Conservation (phyloP, 208 protist genomes). For the Wallacemonas sp. region DNA sequence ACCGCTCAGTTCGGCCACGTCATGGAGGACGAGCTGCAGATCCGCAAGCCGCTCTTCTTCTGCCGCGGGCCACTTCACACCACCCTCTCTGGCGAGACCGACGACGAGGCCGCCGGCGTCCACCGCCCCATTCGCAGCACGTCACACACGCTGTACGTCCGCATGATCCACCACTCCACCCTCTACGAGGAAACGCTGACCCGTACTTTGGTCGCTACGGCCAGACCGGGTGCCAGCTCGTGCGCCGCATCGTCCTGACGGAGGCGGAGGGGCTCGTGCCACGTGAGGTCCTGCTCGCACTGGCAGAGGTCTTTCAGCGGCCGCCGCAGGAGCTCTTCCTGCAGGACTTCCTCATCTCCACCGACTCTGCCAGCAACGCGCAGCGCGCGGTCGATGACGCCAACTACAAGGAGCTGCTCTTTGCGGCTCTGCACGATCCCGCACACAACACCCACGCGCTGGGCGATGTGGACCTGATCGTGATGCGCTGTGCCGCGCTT, state of each 20-base stretch:
- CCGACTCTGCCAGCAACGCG: conserved; percentile 78
- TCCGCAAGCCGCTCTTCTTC: conserved; percentile 1
- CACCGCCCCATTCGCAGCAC: conserved; percentile 1
- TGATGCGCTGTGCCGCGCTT: conserved; percentile 15
- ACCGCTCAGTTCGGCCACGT: neutral
- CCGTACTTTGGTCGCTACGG: conserved; percentile 90
- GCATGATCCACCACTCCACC: conserved; percentile 64
- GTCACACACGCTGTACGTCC: conserved; percentile 63
- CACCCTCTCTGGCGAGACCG: conserved; percentile 7
- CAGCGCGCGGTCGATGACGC: conserved; percentile 60
- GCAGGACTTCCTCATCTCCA: conserved; percentile 85
- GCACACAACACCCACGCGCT: conserved; percentile 39
- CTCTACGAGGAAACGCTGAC: conserved; percentile 85
- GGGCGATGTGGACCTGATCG: conserved; percentile 34
- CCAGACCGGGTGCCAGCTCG: conserved; percentile 62
- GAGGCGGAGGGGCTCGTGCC: conserved; percentile 13
- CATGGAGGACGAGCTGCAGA: neutral
- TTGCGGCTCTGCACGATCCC: conserved; percentile 73
- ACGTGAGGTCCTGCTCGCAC: conserved; percentile 2
- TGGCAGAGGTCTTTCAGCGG: conserved; percentile 13
- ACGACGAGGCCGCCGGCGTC: neutral
- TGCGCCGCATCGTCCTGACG: conserved; percentile 37
- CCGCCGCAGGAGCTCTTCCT: conserved; percentile 36
- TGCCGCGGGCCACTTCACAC: conserved; percentile 1
- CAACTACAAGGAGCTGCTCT: conserved; percentile 84